These are phyloP conservation scores for Phytophthora rubi DNA, from an alignment of 352 stramenopile genomes.

Conservation along the genomic window DNA sequence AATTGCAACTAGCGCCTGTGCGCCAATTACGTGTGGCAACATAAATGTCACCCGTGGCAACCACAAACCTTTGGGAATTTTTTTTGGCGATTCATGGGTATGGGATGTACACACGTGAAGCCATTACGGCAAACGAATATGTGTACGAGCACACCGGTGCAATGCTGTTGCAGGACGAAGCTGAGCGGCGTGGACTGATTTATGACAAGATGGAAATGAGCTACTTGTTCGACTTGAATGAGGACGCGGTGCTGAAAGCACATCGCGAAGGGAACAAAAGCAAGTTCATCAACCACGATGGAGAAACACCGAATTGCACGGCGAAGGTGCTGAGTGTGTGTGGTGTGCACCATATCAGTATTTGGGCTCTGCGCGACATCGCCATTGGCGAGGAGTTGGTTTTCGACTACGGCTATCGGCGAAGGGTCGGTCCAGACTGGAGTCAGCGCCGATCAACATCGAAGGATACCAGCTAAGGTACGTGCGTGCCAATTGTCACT, in stretches of 20 bases:
- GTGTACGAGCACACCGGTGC: slow-evolving; percentile 71
- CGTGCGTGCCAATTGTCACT: background rate
- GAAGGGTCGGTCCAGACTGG: slow-evolving; percentile 60
- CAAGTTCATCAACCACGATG: slow-evolving; percentile 38
- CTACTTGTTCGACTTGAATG: slow-evolving; percentile 93
- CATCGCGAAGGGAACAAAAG: slow-evolving; percentile 90
- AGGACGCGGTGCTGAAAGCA: slow-evolving; percentile 88
- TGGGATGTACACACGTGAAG: slow-evolving; percentile 52
- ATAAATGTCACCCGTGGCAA: slow-evolving; percentile 29
- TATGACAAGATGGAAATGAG: slow-evolving; percentile 83
- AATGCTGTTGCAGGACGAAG: slow-evolving; percentile 66
- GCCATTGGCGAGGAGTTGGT: slow-evolving; percentile 65
- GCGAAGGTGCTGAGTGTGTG: slow-evolving; percentile 81
- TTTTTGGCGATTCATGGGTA: slow-evolving; percentile 63
- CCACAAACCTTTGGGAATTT: too few relatives aligned
- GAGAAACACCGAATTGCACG: slow-evolving; percentile 70
- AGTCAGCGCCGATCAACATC: slow-evolving; percentile 35
- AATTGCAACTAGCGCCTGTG: background rate
- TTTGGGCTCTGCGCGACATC: slow-evolving; percentile 89
- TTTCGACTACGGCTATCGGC: slow-evolving; percentile 72
- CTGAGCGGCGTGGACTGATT: slow-evolving; percentile 67
- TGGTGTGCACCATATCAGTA: slow-evolving; percentile 89
- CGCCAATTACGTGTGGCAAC: slow-evolving; percentile 17
- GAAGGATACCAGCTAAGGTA: slow-evolving; percentile 24
- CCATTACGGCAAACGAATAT: slow-evolving; percentile 51